Conservation (phyloP, 1,284 basidiomycete species). For the Termitomyces sp. region DNA sequence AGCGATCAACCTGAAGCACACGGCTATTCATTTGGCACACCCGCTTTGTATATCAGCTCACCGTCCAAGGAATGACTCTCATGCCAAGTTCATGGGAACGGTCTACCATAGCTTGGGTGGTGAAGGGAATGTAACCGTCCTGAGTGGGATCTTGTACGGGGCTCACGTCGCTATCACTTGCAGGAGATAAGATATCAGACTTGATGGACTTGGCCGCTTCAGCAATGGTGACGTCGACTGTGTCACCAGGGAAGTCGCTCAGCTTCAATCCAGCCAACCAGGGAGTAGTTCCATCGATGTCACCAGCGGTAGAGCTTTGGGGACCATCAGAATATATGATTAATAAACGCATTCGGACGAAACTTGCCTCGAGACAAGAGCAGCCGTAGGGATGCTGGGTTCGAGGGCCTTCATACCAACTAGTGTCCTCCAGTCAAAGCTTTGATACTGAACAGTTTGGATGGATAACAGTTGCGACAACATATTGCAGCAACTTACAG, state of each 20-base stretch:
- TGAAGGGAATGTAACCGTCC: constrained; percentile 51
- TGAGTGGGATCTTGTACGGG: constrained; percentile 40
- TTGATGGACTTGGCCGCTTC: constrained; percentile 65
- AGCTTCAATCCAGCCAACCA: constrained; percentile 64
- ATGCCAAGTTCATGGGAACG: constrained; percentile 60
- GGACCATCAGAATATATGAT: not conserved
- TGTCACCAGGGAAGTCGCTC: constrained; percentile 51
- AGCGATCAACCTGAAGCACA: constrained; percentile 44
- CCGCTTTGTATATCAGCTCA: constrained; percentile 28
- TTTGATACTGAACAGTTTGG: constrained; percentile 51
- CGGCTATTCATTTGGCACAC: not conserved
- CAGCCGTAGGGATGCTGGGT: constrained; percentile 47
- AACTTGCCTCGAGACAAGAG: constrained; percentile 56
- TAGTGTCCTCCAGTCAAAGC: constrained; percentile 74
- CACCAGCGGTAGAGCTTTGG: constrained; percentile 22
- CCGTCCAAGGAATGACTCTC: constrained; percentile 69
- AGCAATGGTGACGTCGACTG: constrained; percentile 47
- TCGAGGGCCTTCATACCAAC: constrained; percentile 61
- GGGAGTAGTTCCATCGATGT: constrained; percentile 35
- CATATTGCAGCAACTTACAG: constrained; percentile 35
- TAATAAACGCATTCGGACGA: not conserved
- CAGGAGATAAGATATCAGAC: constrained; percentile 67
- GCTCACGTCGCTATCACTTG: constrained; percentile 29
- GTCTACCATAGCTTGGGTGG: constrained; percentile 63
- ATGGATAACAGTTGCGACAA: not conserved